Base-by-base conservation (phyloP, 2,329 filamentous ascomycete genomes). In the Fusarium praegraminearum region DNA sequence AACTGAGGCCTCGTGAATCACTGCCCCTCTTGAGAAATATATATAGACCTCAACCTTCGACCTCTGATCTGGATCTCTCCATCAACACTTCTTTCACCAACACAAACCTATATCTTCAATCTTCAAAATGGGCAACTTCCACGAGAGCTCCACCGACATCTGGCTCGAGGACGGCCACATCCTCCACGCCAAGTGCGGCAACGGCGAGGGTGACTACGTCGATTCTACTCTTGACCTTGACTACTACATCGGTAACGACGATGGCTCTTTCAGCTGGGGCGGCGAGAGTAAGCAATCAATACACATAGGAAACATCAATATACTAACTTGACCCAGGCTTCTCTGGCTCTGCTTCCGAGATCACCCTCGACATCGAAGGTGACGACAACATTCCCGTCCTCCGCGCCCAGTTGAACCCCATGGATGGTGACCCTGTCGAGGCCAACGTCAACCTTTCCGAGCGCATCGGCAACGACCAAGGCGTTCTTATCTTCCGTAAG, bases 381-480 rank as follows among this genome's bases (percentile, higher is more conserved):
- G 84, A 78, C 26, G 84, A 79, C 22, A 67, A 74, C 2, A 80
- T 84, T 24, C 86, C 86, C 38, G 73, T 89, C 45, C 85, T 90
- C 46, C 85, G 86, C 20, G 86, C 86, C 38, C 62, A 47, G 0
- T 81, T 89, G 33, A 72, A 62, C 40, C 80, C 82, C 33, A 50
- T 75, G 2, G 78, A 85, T 0, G 86, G 85, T 40, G 78, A 86
- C 20, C 55, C 60, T 2, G 61, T 78, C 3, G 61, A 76, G 9
- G 77, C 80, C 38, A 82, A 89, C 70, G 67, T 89, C 68, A 89
- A 90, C 79, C 81, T 90, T 8, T 76, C 82, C 4, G 85, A 88
- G 82, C 80, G 84, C 62, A 81, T 90, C 56, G 76, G 77, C 62
- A 89, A 89, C 77, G 70, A 83, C 22, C 75, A 85, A 69, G 87